These are phyloP conservation scores for Fusarium sp. DNA, from an alignment of 2,329 filamentous ascomycete genomes.

Conservation along the genomic window DNA sequence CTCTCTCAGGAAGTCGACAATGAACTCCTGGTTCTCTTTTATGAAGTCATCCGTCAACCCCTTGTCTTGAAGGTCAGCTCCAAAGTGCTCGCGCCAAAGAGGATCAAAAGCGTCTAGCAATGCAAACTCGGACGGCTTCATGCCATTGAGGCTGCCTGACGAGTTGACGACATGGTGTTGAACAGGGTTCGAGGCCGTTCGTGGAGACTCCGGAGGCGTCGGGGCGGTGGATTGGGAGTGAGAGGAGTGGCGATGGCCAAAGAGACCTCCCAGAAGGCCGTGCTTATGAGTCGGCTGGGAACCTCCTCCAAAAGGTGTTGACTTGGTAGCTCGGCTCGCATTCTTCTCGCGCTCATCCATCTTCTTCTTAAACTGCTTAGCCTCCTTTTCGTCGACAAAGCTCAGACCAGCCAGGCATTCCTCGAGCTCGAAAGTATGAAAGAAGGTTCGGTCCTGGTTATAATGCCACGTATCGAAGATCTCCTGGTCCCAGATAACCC, in stretches of 20 bases:
- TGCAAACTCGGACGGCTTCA: slow-evolving; percentile 67
- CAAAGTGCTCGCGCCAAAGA: slow-evolving; percentile 76
- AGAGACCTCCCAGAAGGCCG: slow-evolving; percentile 73
- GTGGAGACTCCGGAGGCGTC: slow-evolving; percentile 72
- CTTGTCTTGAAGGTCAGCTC: slow-evolving; percentile 74
- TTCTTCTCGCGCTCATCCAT: slow-evolving; percentile 97
- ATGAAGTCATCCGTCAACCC: slow-evolving; percentile 78
- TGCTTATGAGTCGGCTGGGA: slow-evolving; percentile 59
- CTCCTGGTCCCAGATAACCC: slow-evolving; percentile 97
- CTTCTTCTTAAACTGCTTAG: slow-evolving; percentile 97
- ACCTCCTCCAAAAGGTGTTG: slow-evolving; percentile 79
- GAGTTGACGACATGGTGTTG: slow-evolving; percentile 58
- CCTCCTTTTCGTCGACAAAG: slow-evolving; percentile 97
- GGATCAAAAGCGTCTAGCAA: slow-evolving; percentile 76
- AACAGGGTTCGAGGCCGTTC: slow-evolving; percentile 56
- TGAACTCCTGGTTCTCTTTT: slow-evolving; percentile 78
- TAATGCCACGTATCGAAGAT: slow-evolving; percentile 96
- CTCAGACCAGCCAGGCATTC: slow-evolving; percentile 91
- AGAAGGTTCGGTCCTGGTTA: slow-evolving; percentile 97
- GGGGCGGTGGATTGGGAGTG: slow-evolving; percentile 68
- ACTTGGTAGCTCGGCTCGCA: slow-evolving; percentile 87
- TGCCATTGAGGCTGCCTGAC: slow-evolving; percentile 64
- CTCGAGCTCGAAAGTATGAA: slow-evolving; percentile 97
- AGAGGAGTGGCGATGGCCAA: slow-evolving; percentile 74
- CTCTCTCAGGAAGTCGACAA: slow-evolving; percentile 74